phyloP scores from a whole-genome alignment of 176 grass and related monocot species.

The Zizania latifolia region DNA sequence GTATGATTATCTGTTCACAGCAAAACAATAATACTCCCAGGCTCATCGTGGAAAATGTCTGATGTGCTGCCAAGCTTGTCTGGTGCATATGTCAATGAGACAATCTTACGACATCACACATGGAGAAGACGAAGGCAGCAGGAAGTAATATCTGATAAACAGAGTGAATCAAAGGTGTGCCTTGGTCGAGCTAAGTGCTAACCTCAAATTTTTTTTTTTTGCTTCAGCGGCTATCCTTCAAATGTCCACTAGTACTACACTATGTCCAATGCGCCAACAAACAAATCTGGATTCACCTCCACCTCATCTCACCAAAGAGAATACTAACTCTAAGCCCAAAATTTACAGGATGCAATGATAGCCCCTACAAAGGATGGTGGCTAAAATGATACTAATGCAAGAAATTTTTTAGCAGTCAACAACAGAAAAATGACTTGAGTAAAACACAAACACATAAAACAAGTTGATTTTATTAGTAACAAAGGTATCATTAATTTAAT shows the following conservation, averaged over 20 bases:
- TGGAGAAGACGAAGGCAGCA: background rate
- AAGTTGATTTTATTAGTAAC: background rate
- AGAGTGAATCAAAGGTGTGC: background rate
- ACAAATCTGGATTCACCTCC: slow-evolving; percentile 19
- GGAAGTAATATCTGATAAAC: background rate
- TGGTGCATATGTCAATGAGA: background rate
- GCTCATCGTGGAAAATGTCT: slow-evolving; percentile 12
- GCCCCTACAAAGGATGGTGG: background rate
- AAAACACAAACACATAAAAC: background rate
- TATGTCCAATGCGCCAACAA: background rate
- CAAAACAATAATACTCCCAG: slow-evolving; percentile 1
- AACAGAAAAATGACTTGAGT: background rate
- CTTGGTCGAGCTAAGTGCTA: background rate
- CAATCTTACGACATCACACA: background rate
- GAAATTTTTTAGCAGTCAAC: background rate
- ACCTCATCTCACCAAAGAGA: background rate
- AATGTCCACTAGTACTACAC: background rate
- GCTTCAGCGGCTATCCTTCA: slow-evolving; percentile 10
- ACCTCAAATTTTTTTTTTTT: background rate
- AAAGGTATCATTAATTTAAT: background rate
- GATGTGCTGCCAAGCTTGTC: slow-evolving; percentile 15
- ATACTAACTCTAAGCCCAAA: background rate
- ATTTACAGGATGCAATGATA: background rate
- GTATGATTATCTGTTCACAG: background rate
- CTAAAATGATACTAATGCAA: slow-evolving; percentile 1